phyloP scores from a whole-genome alignment of 2,329 filamentous ascomycete genomes.

The Fusarium piperis region DNA sequence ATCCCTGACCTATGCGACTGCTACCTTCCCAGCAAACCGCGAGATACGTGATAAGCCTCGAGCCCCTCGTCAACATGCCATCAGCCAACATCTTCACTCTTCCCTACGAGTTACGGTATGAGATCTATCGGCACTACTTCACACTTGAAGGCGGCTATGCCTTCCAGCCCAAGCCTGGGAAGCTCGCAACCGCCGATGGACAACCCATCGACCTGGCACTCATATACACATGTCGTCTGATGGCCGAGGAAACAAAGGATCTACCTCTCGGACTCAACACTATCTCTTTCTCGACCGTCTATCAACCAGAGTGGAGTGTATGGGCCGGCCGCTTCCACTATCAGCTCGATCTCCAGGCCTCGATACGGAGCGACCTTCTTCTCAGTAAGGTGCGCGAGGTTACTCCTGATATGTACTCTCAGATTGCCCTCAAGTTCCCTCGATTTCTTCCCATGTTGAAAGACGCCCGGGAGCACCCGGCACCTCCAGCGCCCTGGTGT shows the following conservation, averaged over 20 bases:
- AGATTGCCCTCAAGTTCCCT: background rate
- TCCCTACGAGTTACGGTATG: background rate
- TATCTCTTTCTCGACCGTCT: slow-evolving; percentile 5
- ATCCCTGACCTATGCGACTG: background rate
- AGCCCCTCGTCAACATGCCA: background rate
- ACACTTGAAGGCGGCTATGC: background rate
- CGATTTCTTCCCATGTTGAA: background rate
- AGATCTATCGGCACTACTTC: background rate
- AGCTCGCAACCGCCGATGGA: background rate
- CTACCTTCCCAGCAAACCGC: background rate
- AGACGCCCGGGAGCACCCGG: background rate
- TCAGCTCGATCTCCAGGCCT: background rate
- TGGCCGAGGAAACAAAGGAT: background rate
- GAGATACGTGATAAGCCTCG: background rate
- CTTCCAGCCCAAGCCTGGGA: background rate
- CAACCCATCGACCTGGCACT: slow-evolving; percentile 1
- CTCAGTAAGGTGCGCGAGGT: background rate
- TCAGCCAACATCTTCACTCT: background rate
- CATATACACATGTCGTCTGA: background rate
- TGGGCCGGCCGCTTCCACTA: background rate
- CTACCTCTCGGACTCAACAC: slow-evolving; percentile 3
- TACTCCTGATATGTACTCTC: background rate
- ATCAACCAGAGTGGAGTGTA: background rate
- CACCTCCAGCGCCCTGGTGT: too few species aligned
- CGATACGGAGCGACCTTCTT: background rate